Conservation (phyloP, 208 protist genomes). For the Naegleria fowleri region DNA sequence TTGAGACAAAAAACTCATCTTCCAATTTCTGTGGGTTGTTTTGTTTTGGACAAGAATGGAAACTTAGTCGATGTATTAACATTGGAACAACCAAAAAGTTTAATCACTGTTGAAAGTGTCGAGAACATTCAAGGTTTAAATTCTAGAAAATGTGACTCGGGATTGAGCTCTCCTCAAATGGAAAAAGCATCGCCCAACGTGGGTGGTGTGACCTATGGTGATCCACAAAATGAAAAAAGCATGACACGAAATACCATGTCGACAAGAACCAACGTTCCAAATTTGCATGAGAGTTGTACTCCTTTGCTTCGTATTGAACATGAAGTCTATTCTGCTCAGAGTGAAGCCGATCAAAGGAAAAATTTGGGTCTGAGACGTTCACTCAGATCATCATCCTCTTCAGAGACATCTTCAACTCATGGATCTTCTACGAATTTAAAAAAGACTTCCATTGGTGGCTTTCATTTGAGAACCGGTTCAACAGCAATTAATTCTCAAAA, state of each 20-base stretch:
- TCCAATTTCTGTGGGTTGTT: background rate
- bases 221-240: no score
- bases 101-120: background rate
- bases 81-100: background rate
- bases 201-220: no score
- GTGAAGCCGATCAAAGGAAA: background rate
- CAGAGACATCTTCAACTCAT: background rate
- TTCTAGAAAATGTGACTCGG: no score
- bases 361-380: background rate
- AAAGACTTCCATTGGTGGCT: background rate
- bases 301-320: background rate
- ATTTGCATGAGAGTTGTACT: background rate
- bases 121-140: background rate
- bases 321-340: background rate
- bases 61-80: background rate
- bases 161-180: no score
- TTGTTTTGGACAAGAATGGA: background rate
- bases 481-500: background rate
- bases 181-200: no score
- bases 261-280: no score
- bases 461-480: background rate
- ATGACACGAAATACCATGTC: no score
- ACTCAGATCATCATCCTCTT: background rate
- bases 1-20: background rate
- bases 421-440: background rate